Evolutionary conservation across 2,329 filamentous ascomycete species (phyloP).

Genomic region (Aspergillus ochraceoroseus): DNA sequence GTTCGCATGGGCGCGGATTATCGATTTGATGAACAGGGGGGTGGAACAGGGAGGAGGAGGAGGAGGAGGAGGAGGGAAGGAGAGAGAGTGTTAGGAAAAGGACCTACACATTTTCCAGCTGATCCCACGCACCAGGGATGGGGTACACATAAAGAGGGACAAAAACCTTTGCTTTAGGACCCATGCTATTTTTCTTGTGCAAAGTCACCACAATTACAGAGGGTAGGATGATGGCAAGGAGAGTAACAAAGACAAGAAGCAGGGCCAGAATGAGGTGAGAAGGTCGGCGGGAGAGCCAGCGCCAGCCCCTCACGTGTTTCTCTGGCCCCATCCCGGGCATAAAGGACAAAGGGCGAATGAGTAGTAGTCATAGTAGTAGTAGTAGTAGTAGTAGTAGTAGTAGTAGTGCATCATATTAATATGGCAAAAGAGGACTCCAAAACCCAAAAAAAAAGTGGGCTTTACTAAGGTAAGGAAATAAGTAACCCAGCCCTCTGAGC

Average conservation of each 20-base stretch:
- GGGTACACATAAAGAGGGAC: conserved; percentile 50
- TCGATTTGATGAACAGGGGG: conserved; percentile 10
- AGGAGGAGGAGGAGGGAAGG: conserved; percentile 12
- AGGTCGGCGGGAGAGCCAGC: conserved; percentile 28
- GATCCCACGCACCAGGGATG: conserved; percentile 45
- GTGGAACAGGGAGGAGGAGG: conserved; percentile 11
- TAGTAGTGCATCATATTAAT: conserved; percentile 13
- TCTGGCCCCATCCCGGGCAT: conserved; percentile 20
- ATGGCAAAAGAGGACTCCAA: conserved; percentile 11
- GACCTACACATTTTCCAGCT: conserved; percentile 44
- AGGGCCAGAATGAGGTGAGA: conserved; percentile 28
- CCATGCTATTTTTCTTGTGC: conserved; percentile 33
- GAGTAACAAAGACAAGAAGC: conserved; percentile 28
- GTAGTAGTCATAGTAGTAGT: too few species aligned
- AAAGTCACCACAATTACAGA: conserved; percentile 34
- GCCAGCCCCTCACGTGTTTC: conserved; percentile 34
- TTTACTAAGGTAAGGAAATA: too few species aligned
- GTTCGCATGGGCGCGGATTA: conserved; percentile 16
- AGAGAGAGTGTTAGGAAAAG: conserved; percentile 8
- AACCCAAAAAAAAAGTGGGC: conserved; percentile 17
- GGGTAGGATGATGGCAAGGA: conserved; percentile 32
- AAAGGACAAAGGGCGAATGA: conserved; percentile 11
- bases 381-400: too few species aligned
- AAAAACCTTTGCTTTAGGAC: conserved; percentile 41
- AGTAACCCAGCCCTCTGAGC: conserved; percentile 11